Conservation (phyloP, 495 filamentous ascomycete species). For the Hyphodiscus hymeniophilus region DNA sequence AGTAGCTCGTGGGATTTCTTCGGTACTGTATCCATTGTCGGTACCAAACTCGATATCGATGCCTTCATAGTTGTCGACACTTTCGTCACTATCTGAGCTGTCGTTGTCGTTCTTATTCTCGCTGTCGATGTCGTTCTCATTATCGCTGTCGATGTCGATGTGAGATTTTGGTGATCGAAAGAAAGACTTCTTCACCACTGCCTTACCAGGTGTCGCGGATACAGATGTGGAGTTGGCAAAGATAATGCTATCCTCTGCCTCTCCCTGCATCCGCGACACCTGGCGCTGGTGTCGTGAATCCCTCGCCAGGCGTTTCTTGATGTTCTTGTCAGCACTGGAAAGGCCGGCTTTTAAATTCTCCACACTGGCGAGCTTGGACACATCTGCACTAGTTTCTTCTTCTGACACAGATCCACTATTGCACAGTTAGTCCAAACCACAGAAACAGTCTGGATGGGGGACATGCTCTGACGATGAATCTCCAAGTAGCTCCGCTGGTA, state of each 20-base stretch:
- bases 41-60: constrained; percentile 1
- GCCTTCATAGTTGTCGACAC: constrained; percentile 10
- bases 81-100: constrained; percentile 3
- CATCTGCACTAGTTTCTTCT: not conserved
- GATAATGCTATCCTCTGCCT: too few relatives aligned
- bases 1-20: constrained; percentile 3
- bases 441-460: too few relatives aligned
- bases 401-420: too few relatives aligned
- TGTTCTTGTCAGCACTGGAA: too few relatives aligned
- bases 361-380: not conserved
- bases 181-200: not conserved
- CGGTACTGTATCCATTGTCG: not conserved
- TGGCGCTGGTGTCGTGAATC: too few relatives aligned
- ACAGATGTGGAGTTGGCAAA: too few relatives aligned
- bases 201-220: too few relatives aligned
- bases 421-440: too few relatives aligned
- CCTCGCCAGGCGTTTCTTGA: too few relatives aligned
- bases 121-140: constrained; percentile 11
- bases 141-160: not conserved
- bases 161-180: constrained; percentile 1
- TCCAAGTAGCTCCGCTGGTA: not conserved
- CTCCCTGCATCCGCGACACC: too few relatives aligned
- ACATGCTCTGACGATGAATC: too few relatives aligned
- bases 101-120: not conserved
- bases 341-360: not conserved